These are phyloP conservation scores for Hansenula sp. DNA, from an alignment of 1,139 yeast species.

Conservation along the genomic window DNA sequence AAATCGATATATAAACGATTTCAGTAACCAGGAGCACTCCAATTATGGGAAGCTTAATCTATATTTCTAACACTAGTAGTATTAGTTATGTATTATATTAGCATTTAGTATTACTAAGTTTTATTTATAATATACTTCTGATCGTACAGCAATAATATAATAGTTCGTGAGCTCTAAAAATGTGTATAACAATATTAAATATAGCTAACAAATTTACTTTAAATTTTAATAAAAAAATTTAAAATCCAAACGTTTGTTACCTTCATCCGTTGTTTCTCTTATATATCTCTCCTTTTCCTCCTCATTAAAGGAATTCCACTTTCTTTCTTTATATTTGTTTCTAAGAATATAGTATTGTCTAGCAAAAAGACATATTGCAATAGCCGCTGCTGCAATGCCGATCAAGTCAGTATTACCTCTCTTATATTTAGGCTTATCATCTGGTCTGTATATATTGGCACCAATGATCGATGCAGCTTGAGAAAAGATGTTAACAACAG, in stretches of 20 bases:
- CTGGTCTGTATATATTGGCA: conserved; percentile 49
- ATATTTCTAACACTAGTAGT: too few relatives aligned
- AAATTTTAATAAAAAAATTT: conserved; percentile 25
- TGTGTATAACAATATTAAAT: too few relatives aligned
- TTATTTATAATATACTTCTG: too few relatives aligned
- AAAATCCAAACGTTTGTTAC: conserved; percentile 55
- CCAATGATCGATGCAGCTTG: conserved; percentile 51
- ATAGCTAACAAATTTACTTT: too few relatives aligned
- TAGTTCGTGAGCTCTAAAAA: too few relatives aligned
- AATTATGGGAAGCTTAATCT: too few relatives aligned
- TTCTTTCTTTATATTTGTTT: conserved; percentile 38
- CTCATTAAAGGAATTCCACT: conserved; percentile 43
- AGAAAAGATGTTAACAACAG: conserved; percentile 26
- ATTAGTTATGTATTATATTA: too few relatives aligned
- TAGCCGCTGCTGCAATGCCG: conserved; percentile 27
- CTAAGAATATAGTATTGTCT: conserved; percentile 41
- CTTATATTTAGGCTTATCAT: conserved; percentile 53
- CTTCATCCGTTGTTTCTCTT: conserved; percentile 39
- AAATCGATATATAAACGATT: too few relatives aligned
- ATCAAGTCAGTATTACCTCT: conserved; percentile 45
- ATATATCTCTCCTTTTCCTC: conserved; percentile 46
- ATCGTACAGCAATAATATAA: too few relatives aligned
- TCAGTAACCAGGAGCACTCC: too few relatives aligned
- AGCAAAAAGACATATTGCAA: conserved; percentile 13
- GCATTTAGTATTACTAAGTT: too few relatives aligned